Evolutionary conservation across 495 filamentous ascomycete genomes (phyloP).

Genomic region (Hypoxylon perforatum): DNA sequence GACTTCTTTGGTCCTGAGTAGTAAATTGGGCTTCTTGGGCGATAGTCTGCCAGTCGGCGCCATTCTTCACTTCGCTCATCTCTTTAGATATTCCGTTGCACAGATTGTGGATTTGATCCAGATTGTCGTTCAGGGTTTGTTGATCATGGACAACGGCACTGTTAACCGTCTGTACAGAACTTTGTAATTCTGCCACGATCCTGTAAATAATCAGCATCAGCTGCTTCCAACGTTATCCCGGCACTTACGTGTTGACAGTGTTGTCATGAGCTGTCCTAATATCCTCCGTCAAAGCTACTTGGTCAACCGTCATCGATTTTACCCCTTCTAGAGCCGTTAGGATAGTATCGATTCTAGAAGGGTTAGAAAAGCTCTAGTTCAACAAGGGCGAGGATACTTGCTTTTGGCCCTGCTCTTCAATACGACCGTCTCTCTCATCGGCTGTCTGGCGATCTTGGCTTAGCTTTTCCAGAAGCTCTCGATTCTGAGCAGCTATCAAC

Average conservation of each 20-base stretch:
- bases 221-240: neutral
- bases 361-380: slow-evolving; percentile 4
- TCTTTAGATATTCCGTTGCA: slow-evolving; percentile 19
- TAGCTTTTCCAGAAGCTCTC: slow-evolving; percentile 47
- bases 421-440: slow-evolving; percentile 15
- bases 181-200: slow-evolving; percentile 13
- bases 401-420: slow-evolving; percentile 38
- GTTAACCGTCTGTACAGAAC: neutral
- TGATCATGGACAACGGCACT: neutral
- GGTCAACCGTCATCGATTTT: slow-evolving; percentile 14
- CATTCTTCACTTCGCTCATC: slow-evolving; percentile 1
- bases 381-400: slow-evolving; percentile 9
- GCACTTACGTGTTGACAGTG: slow-evolving; percentile 29
- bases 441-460: slow-evolving; percentile 18
- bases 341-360: slow-evolving; percentile 32
- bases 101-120: slow-evolving; percentile 20
- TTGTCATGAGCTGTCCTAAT: slow-evolving; percentile 29
- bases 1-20: slow-evolving; percentile 19
- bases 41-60: slow-evolving; percentile 34
- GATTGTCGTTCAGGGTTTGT: slow-evolving; percentile 7
- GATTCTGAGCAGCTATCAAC: slow-evolving; percentile 41
- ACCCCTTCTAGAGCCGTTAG: slow-evolving; percentile 21
- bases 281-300: slow-evolving; percentile 13
- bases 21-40: slow-evolving; percentile 18
- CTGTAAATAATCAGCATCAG: slow-evolving; percentile 7